A percentile compares a stretch with the other conserved stretches of the same genome.
phyloP scores from a whole-genome alignment of 1,284 basidiomycete species.

The Leccinum ponderosum region DNA sequence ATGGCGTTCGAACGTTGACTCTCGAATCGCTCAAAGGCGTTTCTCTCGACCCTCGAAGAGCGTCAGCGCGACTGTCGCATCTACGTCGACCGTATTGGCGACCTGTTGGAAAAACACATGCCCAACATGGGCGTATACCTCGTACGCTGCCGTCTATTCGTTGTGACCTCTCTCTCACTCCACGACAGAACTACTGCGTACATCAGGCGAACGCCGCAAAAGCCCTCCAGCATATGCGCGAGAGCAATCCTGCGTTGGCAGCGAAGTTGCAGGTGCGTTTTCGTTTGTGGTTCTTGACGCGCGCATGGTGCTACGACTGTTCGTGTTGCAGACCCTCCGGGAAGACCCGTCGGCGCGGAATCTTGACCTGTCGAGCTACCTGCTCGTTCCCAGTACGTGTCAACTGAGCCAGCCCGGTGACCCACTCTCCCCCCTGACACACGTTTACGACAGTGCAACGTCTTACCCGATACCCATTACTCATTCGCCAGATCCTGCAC shows the following conservation, averaged over 20 bases:
- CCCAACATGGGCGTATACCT: conserved; percentile 78
- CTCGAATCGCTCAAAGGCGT: conserved; percentile 46
- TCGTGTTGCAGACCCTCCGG: conserved; percentile 55
- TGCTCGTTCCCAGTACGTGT: conserved; percentile 83
- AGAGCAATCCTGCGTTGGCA: conserved; percentile 66
- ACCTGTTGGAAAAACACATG: conserved; percentile 78
- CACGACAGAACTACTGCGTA: conserved; percentile 35
- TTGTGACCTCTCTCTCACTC: background rate
- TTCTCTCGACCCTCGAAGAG: conserved; percentile 86
- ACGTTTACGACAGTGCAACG: conserved; percentile 78
- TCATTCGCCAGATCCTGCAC: conserved; percentile 83
- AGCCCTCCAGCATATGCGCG: conserved; percentile 74
- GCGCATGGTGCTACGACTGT: background rate
- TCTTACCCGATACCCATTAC: conserved; percentile 87
- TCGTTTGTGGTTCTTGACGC: background rate
- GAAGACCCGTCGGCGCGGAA: conserved; percentile 78
- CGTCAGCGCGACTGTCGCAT: conserved; percentile 89
- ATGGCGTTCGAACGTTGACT: background rate
- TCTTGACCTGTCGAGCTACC: conserved; percentile 87
- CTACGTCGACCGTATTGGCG: conserved; percentile 87
- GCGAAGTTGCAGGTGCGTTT: conserved; percentile 63
- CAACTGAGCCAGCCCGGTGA: background rate
- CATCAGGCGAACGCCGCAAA: conserved; percentile 85
- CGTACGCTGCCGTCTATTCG: conserved; percentile 42
- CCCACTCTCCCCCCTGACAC: background rate